Evolutionary conservation across 345 rosid species (phyloP), one percentile per base, ranked within the genome.

Genomic region (Brassica nigra): DNA sequence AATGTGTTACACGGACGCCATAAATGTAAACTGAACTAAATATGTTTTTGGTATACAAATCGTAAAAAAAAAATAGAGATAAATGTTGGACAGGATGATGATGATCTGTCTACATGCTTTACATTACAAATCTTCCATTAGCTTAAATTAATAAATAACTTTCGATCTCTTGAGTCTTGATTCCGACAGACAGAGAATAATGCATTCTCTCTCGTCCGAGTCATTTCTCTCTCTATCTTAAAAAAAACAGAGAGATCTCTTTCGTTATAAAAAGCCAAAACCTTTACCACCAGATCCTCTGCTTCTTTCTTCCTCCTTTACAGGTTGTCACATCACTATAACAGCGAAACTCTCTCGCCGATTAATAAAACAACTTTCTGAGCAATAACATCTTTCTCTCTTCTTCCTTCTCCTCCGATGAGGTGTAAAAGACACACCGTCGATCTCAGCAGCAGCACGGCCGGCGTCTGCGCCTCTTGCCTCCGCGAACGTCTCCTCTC

Each of bases 391-490:
- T 54, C 31, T 9, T 66, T 10, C 5, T 42, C 52, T 8, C 4
- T 39, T 33, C n/a, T 6, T 18, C 18, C 7, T 6, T 33, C 42
- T 34, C 4, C 15, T 62, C 79, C 76, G 76, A 94, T 94, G 97
- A 94, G 86, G 91, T 94, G 98, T 71, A 90, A 89, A 76, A 85
- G 86, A 58, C 97, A 95, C 69, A 84, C 75, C 52, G 44, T 73
- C 39, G 99, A 95, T 88, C 80, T 47, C 18, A 18, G 18, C 33
- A 91, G 88, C 74, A 86, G 93, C 88, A 73, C 39, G 85, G 85
- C 73, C 73, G 97, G 99, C 79, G 97, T 95, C 76, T 95, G 98
- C 81, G 88, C 97, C 62, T 79, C 99, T 62, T 95, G 98, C 49
- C 99, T 95, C 87, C 91, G 93, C 0, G 89, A 92, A 58, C 92